These are phyloP conservation scores for Paraphaeosphaeria sporulosa DNA, from an alignment of 2,329 filamentous ascomycete species.

Conservation along the genomic window DNA sequence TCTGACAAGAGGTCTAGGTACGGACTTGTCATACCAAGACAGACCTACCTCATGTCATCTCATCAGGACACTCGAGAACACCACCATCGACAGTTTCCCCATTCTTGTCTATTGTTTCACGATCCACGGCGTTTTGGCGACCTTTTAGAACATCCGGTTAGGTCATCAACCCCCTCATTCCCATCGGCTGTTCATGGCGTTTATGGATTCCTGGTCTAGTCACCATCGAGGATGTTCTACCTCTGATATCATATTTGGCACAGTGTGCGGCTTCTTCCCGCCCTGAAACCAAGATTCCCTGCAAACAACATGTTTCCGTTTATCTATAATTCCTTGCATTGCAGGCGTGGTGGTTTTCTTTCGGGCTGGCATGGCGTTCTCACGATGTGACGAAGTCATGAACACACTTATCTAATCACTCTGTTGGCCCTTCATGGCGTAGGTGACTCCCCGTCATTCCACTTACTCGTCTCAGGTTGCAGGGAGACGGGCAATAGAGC, in stretches of 20 bases:
- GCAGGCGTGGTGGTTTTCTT: conserved; percentile 33
- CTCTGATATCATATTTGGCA: conserved; percentile 12
- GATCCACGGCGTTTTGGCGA: conserved; percentile 42
- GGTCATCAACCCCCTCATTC: conserved; percentile 30
- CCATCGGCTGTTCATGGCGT: conserved; percentile 30
- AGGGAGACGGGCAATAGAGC: conserved; percentile 4
- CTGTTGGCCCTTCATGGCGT: conserved; percentile 12
- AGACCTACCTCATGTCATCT: conserved; percentile 21
- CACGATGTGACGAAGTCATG: conserved; percentile 49
- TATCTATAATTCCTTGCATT: conserved; percentile 44
- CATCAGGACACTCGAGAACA: conserved; percentile 18
- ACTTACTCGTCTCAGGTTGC: not conserved
- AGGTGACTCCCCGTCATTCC: conserved; percentile 3
- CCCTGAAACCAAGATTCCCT: not conserved
- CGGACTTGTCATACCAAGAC: conserved; percentile 14
- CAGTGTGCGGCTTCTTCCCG: conserved; percentile 8
- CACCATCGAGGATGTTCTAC: conserved; percentile 12
- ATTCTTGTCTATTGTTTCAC: conserved; percentile 51
- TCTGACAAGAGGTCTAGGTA: conserved; percentile 37
- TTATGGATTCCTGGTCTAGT: conserved; percentile 35
- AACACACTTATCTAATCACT: conserved; percentile 37
- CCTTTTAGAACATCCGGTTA: conserved; percentile 29
- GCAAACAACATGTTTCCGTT: conserved; percentile 18
- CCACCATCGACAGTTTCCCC: conserved; percentile 37
- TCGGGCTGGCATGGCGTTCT: conserved; percentile 24